Base-by-base conservation (phyloP, 257 asterid species). In the Cruciata laevipes region DNA sequence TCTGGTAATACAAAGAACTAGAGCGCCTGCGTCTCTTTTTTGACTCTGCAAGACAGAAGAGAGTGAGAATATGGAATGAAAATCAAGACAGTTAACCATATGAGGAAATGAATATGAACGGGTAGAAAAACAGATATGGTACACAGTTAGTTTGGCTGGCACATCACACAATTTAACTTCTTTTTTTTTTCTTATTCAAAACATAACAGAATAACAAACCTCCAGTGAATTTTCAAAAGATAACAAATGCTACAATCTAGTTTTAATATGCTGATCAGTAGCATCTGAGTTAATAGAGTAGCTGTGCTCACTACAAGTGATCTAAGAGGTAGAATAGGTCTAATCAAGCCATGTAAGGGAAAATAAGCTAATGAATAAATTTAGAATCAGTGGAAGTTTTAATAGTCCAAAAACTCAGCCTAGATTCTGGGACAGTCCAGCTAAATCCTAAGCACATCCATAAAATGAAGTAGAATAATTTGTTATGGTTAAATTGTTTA, bases 11-110 rank as follows among this genome's bases (percentile, higher is more conserved):
- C 57, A 85, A 65, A 7, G 86, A 49, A 44, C 82, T 70, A 37
- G 83, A 61, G 37, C 93, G 90, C 79, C 65, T 88, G 14, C 96
- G 85, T 14, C 93, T 86, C 77, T 80, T 91, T 75, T 73, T 91
- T 62, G 40, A 71, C 79, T 82, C 97, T 91, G 65, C 31, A 67
- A 65, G n/a, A 61, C 38, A 53, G n/a, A 60, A 52, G 58, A 32
- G 55, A 71, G 35, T 27, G 25, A 75, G 37, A 7, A 31, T 6
- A 51, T 20, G 40, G 33, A 70, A 61, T 38, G 40, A 63, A 20
- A 44, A 47, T 32, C 32, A 70, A 30, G 63, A 14, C 17, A 52
- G 63, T 59, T 59, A 52, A 72, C 61, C 27, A 33, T 38, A 0
- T 6, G 61, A 55, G 57, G 24, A 31, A 49, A 24, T 51, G 52